Base-by-base conservation (phyloP, 208 protist species). In the Trypanosoma avium region DNA sequence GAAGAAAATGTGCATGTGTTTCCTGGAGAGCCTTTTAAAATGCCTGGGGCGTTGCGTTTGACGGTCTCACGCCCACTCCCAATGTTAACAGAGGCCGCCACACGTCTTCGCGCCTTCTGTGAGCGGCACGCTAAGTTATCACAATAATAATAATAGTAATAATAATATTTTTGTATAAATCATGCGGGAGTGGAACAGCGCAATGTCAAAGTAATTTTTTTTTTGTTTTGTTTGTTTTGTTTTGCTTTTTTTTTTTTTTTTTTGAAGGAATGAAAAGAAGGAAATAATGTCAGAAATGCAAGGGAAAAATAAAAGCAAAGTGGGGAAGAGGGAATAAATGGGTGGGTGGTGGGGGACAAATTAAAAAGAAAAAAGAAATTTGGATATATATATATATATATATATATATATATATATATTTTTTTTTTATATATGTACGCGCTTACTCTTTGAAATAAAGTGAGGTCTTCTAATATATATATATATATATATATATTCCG, bases 1-100 rank as follows among this genome's bases (percentile, higher is more conserved):
- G 92, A 97, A 71, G 73, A 96, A 62, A 85, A 85, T 53, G 90
- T 97, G 46, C 77, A 96, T 53, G 87, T 98, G 30, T 68, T 97
- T 29, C 94, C 92, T 1, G 94, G 94, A 3, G 66, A 74, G 10
- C 83, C 88, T 53, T 98, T 98, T 73, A 70, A 65, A n/a, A 77
- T 91, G 33, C 29, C 48, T 12, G 82, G 84, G 15, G 93, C 68
- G 19, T 73, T 98, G 35, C 74, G 95, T 13, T 79, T 95, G 19
- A 93, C 94, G 10, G 67, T 92, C n/a, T 88, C 87, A 27, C 66
- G 88, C 27, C 83, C 92, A 22, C 24, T 56, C 22, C 68, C 77
- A 10, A 75, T 97, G 24, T 67, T 97, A 2, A 53, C 49, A 7
- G 92, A 97, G 53, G 93, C 95, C 8, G 83, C 81, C 36, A 63